Base-by-base conservation (phyloP, 2,329 filamentous ascomycete genomes). In the Seiridium unicorne region DNA sequence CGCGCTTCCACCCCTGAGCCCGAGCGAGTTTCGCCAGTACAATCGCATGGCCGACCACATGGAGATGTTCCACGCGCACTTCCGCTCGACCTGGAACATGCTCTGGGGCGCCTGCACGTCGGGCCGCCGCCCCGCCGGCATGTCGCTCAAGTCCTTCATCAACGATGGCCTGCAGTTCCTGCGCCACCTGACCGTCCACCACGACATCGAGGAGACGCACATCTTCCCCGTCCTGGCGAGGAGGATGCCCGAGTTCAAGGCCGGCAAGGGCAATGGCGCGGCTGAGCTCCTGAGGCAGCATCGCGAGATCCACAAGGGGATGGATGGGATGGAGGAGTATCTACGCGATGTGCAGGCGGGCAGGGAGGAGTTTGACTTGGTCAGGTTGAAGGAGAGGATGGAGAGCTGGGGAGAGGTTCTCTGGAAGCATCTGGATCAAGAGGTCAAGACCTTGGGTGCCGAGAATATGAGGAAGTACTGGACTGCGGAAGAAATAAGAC, bases 391-490 rank as follows among this genome's bases (percentile, higher is more conserved):
- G 77, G 78, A 74, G 42, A 82, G 91, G 68, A 88, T 96, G 87
- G 90, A 96, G 73, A 74, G 74, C 4, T 97, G 93, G 85, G 90
- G 90, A 9, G 79, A 80, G 8, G 90, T 96, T 63, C 73, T 97
- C 54, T 94, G 92, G 90, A 79, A 78, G 69, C 93, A 97, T 80
- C 77, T 97, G 62, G 91, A 95, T 68, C 88, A 93, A 67, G 93
- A 97, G 80, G 92, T 97, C 6, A 78, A 81, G 73, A 84, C 90
- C 65, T 74, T 97, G 38, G 85, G 89, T 2, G 92, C 92, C 49
- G 90, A 95, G 73, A 96, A 94, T 72, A 96, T 97, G 93, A 82
- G 91, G 66, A 86, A 81, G 74, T 93, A 90, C 74, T 97, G 91
- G 91, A 89, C 81, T 0, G 66, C 87, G 62, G 86, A 91, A 51